Base-by-base conservation (phyloP, 129 eudicot genomes). In the Calendula officinalis region DNA sequence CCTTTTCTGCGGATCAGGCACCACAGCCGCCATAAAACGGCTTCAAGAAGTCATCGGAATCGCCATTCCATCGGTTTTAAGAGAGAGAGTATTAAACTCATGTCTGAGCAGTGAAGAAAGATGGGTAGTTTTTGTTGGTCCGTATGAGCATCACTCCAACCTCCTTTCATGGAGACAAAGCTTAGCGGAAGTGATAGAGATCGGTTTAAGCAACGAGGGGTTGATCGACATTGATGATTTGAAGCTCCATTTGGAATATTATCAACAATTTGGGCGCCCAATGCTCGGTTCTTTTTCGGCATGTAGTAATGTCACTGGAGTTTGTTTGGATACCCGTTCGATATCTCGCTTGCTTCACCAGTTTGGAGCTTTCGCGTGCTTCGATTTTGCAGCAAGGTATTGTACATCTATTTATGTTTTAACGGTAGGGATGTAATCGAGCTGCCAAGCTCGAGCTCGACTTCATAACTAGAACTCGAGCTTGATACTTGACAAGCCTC, bases 101-200 rank as follows among this genome's bases (percentile, higher is more conserved):
- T 71, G 77, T 41, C 11, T 87, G 4, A 16, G 33, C 0, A 66
- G 7, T 32, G 77, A 68, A 51, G 97, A 91, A 58, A 76, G 95
- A 66, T 91, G 97, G 97, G 94, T 91, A 0, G 97, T 91, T 30
- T 82, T 91, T 34, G 88, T 87, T 8, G 97, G 97, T 5, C 95
- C 97, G 3, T 78, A 77, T 47, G 97, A 91, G 68, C 95, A 91
- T 75, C 97, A 87, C 68, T 91, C 97, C 40, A 91, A 91, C 75
- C 44, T 82, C 53, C 81, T 87, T 10, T 91, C 97, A 0, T 87
- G 97, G 97, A 64, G 82, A 69, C 85, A 84, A 59, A 87, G 86
- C 75, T 74, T 91, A 50, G 97, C 84, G 5, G 86, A 91, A 77
- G 92, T 91, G 10, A 77, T 91, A 33, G 95, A 91, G 85, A 87